Percentiles rank a stretch among this genome's conserved stretches.
phyloP scores from a whole-genome alignment of 305 asterid species.

The Striga hermonthica region DNA sequence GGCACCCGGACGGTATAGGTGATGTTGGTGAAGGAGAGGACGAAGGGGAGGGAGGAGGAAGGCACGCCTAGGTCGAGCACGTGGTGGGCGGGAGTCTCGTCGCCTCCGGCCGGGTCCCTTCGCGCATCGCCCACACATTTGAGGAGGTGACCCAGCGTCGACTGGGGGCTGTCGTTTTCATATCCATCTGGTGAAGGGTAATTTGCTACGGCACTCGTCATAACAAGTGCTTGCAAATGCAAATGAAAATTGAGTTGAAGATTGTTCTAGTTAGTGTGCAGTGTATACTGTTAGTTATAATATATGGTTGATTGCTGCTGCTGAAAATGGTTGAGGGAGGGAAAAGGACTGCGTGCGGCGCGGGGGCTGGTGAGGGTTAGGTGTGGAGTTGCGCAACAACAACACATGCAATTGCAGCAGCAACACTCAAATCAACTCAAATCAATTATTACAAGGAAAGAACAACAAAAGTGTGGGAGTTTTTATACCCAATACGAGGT shows the following conservation, averaged over 20 bases:
- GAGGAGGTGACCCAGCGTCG: constrained; percentile 66
- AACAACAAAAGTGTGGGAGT: background rate
- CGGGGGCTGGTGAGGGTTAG: constrained; percentile 25
- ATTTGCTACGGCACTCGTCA: constrained; percentile 25
- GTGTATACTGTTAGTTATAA: background rate
- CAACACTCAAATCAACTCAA: background rate
- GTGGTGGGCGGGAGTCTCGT: constrained; percentile 69
- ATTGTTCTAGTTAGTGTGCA: background rate
- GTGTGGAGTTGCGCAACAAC: constrained; percentile 29
- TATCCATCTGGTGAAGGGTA: constrained; percentile 27
- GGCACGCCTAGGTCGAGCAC: constrained; percentile 51
- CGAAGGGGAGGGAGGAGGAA: constrained; percentile 46
- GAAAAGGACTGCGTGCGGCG: background rate
- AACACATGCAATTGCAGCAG: background rate
- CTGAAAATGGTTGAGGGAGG: background rate
- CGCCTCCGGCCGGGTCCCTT: constrained; percentile 53
- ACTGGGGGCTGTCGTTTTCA: constrained; percentile 33
- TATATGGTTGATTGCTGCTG: background rate
- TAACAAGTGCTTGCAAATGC: background rate
- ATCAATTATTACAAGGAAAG: background rate
- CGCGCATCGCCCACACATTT: constrained; percentile 64
- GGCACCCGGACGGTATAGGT: constrained; percentile 44
- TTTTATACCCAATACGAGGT: background rate
- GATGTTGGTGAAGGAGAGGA: constrained; percentile 49
- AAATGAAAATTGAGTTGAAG: too few relatives aligned